A percentile compares a stretch with the other conserved stretches of the same genome.
phyloP scores from a whole-genome alignment of 2,329 filamentous ascomycete species.

The Delphinella strobiligena region DNA sequence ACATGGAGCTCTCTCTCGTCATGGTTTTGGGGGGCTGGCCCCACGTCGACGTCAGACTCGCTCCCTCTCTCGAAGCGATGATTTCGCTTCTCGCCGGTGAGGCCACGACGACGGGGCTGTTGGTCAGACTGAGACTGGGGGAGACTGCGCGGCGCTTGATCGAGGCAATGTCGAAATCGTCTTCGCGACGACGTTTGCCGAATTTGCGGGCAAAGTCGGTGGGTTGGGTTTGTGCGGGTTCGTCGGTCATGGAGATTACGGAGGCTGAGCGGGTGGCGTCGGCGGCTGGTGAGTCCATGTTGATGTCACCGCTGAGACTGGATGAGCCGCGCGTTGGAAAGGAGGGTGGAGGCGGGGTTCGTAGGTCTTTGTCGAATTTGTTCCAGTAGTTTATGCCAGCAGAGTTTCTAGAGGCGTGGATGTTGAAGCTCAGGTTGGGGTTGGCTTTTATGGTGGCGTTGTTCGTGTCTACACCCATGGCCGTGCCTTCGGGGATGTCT shows the following conservation, averaged over 20 bases:
- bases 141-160: constrained; percentile 89
- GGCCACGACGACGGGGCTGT: constrained; percentile 71
- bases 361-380: constrained; percentile 56
- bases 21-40: constrained; percentile 1
- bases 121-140: constrained; percentile 81
- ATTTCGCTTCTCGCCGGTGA: constrained; percentile 46
- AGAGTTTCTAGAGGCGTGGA: constrained; percentile 59
- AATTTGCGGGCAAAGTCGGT: constrained; percentile 18
- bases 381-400: constrained; percentile 70
- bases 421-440: constrained; percentile 57
- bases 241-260: constrained; percentile 4
- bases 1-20: neutral
- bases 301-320: constrained; percentile 49
- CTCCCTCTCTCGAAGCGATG: constrained; percentile 37
- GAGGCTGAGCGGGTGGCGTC: constrained; percentile 4
- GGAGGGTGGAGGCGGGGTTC: constrained; percentile 48
- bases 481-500: constrained; percentile 56
- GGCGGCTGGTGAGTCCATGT: constrained; percentile 53
- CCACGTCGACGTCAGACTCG: constrained; percentile 20
- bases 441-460: constrained; percentile 21
- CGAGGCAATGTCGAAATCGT: constrained; percentile 76
- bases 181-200: constrained; percentile 70
- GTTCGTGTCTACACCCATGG: constrained; percentile 41
- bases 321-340: constrained; percentile 29
- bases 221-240: neutral